A percentile compares a stretch with the other conserved stretches of the same genome.
Evolutionary conservation across 495 filamentous ascomycete genomes (phyloP).

Genomic region (Podospora australis): DNA sequence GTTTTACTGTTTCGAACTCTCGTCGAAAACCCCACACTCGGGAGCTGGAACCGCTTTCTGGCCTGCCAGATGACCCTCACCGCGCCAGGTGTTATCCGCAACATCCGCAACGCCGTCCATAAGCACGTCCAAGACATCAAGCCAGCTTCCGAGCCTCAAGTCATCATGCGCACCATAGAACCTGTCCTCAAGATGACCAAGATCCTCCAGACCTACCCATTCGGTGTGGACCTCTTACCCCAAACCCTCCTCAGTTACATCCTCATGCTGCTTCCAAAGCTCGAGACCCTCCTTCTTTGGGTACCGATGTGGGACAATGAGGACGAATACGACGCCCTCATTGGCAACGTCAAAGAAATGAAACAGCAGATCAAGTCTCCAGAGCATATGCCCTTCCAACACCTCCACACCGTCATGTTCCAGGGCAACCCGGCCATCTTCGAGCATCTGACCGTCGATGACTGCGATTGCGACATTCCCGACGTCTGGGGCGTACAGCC

Average conservation of each 20-base stretch:
- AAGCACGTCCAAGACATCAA: constrained; percentile 7
- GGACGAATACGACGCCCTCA: constrained; percentile 15
- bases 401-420: constrained; percentile 8
- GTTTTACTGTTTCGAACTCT: constrained; percentile 27
- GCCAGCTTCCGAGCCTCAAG: background rate
- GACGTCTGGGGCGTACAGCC: constrained; percentile 20
- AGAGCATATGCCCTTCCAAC: constrained; percentile 2
- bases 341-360: constrained; percentile 5
- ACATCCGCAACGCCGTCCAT: constrained; percentile 14
- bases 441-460: constrained; percentile 17
- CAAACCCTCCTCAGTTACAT: constrained; percentile 20
- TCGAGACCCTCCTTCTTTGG: constrained; percentile 25
- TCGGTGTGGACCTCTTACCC: constrained; percentile 17
- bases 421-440: constrained; percentile 21
- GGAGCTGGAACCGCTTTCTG: constrained; percentile 21
- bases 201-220: constrained; percentile 1
- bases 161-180: background rate
- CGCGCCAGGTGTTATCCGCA: constrained; percentile 15
- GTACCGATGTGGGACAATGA: constrained; percentile 24
- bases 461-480: constrained; percentile 16
- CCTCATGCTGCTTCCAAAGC: constrained; percentile 14
- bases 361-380: too few species aligned
- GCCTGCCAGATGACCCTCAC: constrained; percentile 27
- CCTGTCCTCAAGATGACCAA: background rate
- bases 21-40: constrained; percentile 12